phyloP scores from a whole-genome alignment of 1,284 basidiomycete genomes.

The Melampsora occidentalis region DNA sequence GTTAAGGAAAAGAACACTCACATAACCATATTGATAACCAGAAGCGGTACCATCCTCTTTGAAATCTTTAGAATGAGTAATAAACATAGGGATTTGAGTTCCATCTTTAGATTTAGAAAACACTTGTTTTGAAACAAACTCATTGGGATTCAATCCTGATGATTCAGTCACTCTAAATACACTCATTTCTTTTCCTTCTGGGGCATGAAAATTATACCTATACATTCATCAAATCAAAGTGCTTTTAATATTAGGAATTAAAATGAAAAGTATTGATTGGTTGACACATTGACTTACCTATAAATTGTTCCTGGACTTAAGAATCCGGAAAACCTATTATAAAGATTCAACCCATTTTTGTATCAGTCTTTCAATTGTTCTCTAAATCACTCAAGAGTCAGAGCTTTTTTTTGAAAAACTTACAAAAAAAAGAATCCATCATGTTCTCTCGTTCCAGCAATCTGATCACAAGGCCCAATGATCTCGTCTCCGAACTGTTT shows the following conservation, averaged over 20 bases:
- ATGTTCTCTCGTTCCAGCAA: constrained; percentile 61
- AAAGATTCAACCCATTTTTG: too few species aligned
- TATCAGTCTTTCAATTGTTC: too few species aligned
- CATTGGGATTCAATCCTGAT: constrained; percentile 65
- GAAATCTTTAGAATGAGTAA: constrained; percentile 72
- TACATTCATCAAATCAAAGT: too few species aligned
- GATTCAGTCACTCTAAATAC: constrained; percentile 65
- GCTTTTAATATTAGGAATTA: too few species aligned
- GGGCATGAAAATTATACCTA: constrained; percentile 36
- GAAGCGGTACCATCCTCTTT: constrained; percentile 72
- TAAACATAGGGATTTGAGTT: constrained; percentile 79
- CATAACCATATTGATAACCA: constrained; percentile 69
- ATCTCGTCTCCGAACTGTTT: constrained; percentile 65
- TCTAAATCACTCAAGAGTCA: too few species aligned
- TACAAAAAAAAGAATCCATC: constrained; percentile 64
- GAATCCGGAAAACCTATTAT: constrained; percentile 63
- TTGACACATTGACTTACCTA: too few species aligned
- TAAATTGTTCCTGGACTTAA: constrained; percentile 70
- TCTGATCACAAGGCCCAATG: constrained; percentile 66
- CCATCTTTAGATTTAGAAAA: constrained; percentile 78
- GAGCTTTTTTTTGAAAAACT: too few species aligned
- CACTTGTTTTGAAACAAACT: constrained; percentile 72
- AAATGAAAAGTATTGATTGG: too few species aligned
- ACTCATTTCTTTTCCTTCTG: constrained; percentile 60
- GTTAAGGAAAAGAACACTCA: constrained; percentile 13